phyloP scores from a whole-genome alignment of 257 asterid species.

The Fraxinus pennsylvanica region DNA sequence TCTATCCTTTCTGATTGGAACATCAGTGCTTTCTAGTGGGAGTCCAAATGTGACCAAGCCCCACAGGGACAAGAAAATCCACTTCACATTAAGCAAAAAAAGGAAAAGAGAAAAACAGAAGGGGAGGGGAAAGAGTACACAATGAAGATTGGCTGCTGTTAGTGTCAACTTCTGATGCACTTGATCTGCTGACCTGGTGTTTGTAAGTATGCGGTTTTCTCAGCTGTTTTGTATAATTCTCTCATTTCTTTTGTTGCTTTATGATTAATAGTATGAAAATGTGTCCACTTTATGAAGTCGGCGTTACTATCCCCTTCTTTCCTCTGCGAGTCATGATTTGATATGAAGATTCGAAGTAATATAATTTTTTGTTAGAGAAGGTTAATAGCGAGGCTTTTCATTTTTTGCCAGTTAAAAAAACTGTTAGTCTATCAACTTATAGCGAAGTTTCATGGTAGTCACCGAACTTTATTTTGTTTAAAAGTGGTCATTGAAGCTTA shows the following conservation, averaged over 20 bases:
- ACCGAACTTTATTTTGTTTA: neutral
- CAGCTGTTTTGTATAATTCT: constrained; percentile 27
- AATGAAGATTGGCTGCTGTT: constrained; percentile 27
- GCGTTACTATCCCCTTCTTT: neutral
- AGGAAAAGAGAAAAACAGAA: constrained; percentile 23
- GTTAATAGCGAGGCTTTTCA: neutral
- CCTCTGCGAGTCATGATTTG: neutral
- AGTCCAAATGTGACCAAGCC: constrained; percentile 8
- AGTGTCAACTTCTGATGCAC: constrained; percentile 28
- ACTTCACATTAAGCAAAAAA: constrained; percentile 17
- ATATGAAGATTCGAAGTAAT: neutral
- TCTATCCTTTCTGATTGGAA: constrained; percentile 46
- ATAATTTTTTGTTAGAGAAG: neutral
- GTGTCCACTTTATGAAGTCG: neutral
- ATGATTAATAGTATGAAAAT: neutral
- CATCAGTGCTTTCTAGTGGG: neutral
- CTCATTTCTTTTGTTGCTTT: neutral
- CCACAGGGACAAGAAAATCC: constrained; percentile 12
- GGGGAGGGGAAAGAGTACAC: constrained; percentile 20
- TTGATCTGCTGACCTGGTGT: constrained; percentile 30
- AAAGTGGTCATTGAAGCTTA: neutral
- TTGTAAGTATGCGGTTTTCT: constrained; percentile 36
- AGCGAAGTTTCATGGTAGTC: neutral
- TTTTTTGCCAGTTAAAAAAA: neutral
- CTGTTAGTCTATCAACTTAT: neutral